Base-by-base conservation (phyloP, 768 basidiomycete species). In the Boletus rufocinnamomeus region DNA sequence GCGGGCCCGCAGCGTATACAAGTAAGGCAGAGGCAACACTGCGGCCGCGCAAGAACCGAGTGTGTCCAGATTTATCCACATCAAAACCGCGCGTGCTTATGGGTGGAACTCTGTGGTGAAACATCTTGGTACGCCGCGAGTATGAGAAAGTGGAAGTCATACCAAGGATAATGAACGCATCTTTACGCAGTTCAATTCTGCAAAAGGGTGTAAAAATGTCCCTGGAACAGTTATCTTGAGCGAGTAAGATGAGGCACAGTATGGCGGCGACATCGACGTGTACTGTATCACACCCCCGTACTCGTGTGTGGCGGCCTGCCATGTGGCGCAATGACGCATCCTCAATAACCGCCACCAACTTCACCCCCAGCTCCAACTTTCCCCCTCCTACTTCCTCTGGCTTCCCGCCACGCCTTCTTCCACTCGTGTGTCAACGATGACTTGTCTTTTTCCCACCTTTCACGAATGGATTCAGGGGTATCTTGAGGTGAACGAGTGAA, bases 331-430 rank as follows among this genome's bases (percentile, higher is more conserved):
- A 48, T 21, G 50, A n/a, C 9, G 7, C 27, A 43, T 47, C 27
- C 11, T 66, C 58, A 69, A 50, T 56, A 60, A 16, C 50, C 47
- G 6, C 57, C 56, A 11, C 41, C 51, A 19, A 50, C 35, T 17
- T 69, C 78, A 19, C 66, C 76, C 2, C 65, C 77, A 13, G 75
- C 80, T 6, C 78, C 81, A 25, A 75, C 80, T 63, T 82, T 80
- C 58, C 86, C 75, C 62, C 82, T 74, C 61, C 79, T 80, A 27
- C 82, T 76, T 73, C 91, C 91, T 48, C 83, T 81, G 16, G 89
- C 91, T 66, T 93, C 91, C 57, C 86, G 82, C 73, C 84, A 85
- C 48, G 88, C 73, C 66, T 83, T 83, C 75, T 90, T 91, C 91
- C 91, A 93, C 50, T 84, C 88, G 59, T 73, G 77, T 53, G 91